Conservation (phyloP, 208 protist species). For the Crithidia expoeki region DNA sequence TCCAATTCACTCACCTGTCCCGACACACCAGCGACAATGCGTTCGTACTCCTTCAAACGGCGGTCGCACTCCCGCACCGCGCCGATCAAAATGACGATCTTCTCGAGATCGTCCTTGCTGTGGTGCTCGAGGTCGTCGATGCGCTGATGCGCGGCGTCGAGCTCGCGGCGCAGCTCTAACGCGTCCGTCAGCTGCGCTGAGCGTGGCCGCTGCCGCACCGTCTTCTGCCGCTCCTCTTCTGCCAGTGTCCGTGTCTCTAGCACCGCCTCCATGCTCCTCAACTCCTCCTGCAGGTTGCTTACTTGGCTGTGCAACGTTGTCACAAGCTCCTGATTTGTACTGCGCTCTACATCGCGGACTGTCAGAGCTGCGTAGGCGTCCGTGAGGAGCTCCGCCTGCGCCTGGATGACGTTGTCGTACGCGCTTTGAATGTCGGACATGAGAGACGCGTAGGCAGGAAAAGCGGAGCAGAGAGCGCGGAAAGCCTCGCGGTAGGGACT, state of each 20-base stretch:
- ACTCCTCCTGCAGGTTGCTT: constrained; percentile 34
- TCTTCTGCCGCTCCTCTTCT: constrained; percentile 21
- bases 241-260: constrained; percentile 31
- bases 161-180: constrained; percentile 41
- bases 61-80: constrained; percentile 79
- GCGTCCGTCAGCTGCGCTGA: constrained; percentile 12
- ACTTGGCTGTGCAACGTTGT: constrained; percentile 43
- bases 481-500: constrained; percentile 81
- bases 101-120: constrained; percentile 72
- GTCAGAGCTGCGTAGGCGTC: constrained; percentile 42
- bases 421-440: constrained; percentile 73
- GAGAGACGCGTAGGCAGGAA: constrained; percentile 70
- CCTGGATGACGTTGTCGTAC: constrained; percentile 85
- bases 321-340: constrained; percentile 30
- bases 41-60: constrained; percentile 68
- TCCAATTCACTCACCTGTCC: constrained; percentile 72
- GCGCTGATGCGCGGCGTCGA: constrained; percentile 40
- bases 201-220: constrained; percentile 5
- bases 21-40: constrained; percentile 39
- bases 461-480: constrained; percentile 60
- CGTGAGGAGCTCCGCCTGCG: constrained; percentile 68
- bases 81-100: constrained; percentile 78
- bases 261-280: constrained; percentile 40
- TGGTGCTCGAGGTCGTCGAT: constrained; percentile 52
- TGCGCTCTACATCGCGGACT: constrained; percentile 24